These are phyloP conservation scores for Aspergillus tamarii DNA, from an alignment of 2,329 filamentous ascomycete species.

Conservation along the genomic window DNA sequence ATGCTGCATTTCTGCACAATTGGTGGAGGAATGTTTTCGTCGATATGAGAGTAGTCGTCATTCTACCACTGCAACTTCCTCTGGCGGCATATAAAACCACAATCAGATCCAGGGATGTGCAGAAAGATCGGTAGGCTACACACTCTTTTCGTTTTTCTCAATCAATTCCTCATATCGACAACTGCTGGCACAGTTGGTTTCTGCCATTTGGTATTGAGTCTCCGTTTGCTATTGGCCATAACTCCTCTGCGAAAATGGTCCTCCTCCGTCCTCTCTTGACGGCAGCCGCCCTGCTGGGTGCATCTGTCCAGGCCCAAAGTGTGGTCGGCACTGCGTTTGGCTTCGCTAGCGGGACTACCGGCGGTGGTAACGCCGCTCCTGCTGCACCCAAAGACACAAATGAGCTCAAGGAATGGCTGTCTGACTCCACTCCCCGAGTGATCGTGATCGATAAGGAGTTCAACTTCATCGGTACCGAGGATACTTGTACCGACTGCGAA, in stretches of 20 bases:
- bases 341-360: conserved; percentile 59
- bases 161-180: background rate
- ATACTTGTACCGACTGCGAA: conserved; percentile 28
- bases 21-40: background rate
- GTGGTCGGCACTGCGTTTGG: conserved; percentile 43
- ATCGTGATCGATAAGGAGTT: conserved; percentile 61
- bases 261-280: conserved; percentile 23
- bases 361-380: conserved; percentile 57
- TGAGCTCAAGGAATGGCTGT: conserved; percentile 61
- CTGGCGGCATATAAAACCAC: background rate
- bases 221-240: background rate
- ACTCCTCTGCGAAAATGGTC: conserved; percentile 17
- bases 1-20: background rate
- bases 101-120: background rate
- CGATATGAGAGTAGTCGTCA: background rate
- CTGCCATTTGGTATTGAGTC: no score
- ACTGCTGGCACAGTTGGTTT: background rate
- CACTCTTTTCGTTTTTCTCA: background rate
- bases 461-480: conserved; percentile 27
- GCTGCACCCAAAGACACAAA: conserved; percentile 56
- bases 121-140: no score
- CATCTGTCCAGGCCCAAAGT: conserved; percentile 23
- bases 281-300: conserved; percentile 23
- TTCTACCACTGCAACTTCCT: background rate
- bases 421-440: conserved; percentile 57